Percentiles rank a stretch among this genome's conserved stretches.
phyloP scores from a whole-genome alignment of 2,329 filamentous ascomycete species.

The Monilinia vaccinii-corymbosi region DNA sequence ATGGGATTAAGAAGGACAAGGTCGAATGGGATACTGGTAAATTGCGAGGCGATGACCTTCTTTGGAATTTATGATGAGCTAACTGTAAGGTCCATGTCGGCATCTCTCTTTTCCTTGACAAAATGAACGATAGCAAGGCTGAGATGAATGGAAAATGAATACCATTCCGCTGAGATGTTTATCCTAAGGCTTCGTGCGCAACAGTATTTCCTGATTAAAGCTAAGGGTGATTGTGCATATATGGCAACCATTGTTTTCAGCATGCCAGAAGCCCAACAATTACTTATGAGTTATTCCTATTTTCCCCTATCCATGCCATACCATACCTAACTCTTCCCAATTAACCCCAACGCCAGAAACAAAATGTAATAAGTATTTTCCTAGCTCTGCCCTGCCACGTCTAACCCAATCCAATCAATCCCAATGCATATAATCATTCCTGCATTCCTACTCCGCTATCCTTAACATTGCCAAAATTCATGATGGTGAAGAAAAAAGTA shows the following conservation, averaged over 20 bases:
- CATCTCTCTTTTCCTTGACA: background rate
- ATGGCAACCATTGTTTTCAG: background rate
- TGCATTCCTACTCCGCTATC: background rate
- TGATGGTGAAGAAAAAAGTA: background rate
- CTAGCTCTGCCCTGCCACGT: background rate
- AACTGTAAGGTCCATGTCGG: background rate
- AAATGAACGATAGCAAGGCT: background rate
- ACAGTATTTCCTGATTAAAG: background rate
- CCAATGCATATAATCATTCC: conserved; percentile 1
- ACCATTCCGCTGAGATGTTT: background rate
- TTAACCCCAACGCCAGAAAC: background rate
- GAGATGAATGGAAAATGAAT: background rate
- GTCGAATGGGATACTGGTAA: background rate
- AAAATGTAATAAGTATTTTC: background rate
- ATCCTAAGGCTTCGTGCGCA: background rate
- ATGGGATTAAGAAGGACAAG: background rate
- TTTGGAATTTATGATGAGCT: background rate
- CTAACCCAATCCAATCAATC: background rate
- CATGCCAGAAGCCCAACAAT: background rate
- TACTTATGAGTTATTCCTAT: background rate
- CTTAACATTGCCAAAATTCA: background rate
- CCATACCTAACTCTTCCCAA: background rate
- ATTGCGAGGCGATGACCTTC: background rate
- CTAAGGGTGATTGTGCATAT: background rate
- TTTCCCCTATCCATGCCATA: background rate